Conservation (phyloP, 2,329 filamentous ascomycete genomes). For the Phialophora verrucosa region DNA sequence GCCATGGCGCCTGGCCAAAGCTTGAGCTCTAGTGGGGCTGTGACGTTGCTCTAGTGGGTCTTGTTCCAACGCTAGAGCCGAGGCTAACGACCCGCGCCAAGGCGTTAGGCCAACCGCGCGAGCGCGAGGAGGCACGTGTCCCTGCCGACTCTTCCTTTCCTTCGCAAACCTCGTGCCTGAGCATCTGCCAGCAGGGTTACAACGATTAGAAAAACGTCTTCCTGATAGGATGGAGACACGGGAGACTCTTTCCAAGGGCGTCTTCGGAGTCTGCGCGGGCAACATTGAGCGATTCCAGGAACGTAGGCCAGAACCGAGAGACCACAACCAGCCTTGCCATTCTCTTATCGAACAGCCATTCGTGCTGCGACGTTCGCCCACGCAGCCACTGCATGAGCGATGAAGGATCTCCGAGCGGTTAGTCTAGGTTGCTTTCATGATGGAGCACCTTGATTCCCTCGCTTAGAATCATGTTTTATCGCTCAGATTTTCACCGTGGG, state of each 20-base stretch:
- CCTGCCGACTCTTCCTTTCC: background rate
- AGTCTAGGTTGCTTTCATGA: background rate
- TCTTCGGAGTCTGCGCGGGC: background rate
- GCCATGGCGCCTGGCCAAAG: conserved; percentile 11
- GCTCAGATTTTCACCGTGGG: background rate
- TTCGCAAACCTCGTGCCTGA: conserved; percentile 5
- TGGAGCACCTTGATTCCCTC: background rate
- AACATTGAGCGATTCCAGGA: background rate
- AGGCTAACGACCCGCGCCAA: conserved; percentile 7
- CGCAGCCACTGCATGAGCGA: background rate
- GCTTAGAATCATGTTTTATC: background rate
- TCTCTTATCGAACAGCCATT: conserved; percentile 7
- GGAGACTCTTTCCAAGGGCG: background rate
- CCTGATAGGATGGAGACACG: conserved; percentile 12
- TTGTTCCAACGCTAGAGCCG: background rate
- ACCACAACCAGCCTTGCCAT: conserved; percentile 17
- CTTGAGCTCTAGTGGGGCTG: conserved; percentile 8
- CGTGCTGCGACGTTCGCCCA: conserved; percentile 7
- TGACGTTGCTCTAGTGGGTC: background rate
- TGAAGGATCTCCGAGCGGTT: background rate
- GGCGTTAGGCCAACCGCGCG: conserved; percentile 14
- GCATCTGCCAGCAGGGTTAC: conserved; percentile 4
- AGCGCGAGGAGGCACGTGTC: conserved; percentile 7
- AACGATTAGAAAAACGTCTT: conserved; percentile 3
- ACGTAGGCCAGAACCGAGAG: background rate